These are phyloP conservation scores for Boletus edulis DNA, from an alignment of 768 basidiomycete genomes.

Conservation along the genomic window DNA sequence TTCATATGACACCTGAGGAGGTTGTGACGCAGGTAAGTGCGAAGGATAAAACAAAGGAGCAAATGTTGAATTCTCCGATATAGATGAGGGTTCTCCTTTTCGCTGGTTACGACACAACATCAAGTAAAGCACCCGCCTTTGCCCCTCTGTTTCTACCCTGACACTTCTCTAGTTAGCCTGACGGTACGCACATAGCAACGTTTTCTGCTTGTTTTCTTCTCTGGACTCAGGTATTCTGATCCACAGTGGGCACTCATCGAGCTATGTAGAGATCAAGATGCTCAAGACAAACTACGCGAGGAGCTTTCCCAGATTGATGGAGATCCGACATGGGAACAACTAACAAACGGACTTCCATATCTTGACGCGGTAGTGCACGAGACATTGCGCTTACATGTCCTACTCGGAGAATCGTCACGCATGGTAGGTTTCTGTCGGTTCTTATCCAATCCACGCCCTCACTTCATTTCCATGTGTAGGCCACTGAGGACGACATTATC, in stretches of 20 bases:
- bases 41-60: neutral
- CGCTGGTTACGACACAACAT: constrained; percentile 43
- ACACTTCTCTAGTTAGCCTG: constrained; percentile 21
- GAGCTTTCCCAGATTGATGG: constrained; percentile 43
- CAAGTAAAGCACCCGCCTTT: constrained; percentile 22
- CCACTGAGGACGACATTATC: constrained; percentile 52
- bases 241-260: constrained; percentile 54
- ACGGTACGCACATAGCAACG: constrained; percentile 11
- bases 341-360: constrained; percentile 48
- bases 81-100: constrained; percentile 39
- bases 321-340: constrained; percentile 56
- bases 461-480: constrained; percentile 31
- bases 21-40: constrained; percentile 33
- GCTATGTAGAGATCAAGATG: constrained; percentile 41
- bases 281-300: constrained; percentile 46
- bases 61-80: neutral
- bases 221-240: neutral
- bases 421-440: constrained; percentile 2
- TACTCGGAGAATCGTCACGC: constrained; percentile 26
- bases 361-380: constrained; percentile 53
- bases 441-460: neutral
- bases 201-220: too few relatives aligned
- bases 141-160: neutral
- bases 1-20: constrained; percentile 40
- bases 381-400: constrained; percentile 42